These are phyloP conservation scores for Hermanozyma aechmeae DNA, from an alignment of 805 yeast species.

Conservation along the genomic window DNA sequence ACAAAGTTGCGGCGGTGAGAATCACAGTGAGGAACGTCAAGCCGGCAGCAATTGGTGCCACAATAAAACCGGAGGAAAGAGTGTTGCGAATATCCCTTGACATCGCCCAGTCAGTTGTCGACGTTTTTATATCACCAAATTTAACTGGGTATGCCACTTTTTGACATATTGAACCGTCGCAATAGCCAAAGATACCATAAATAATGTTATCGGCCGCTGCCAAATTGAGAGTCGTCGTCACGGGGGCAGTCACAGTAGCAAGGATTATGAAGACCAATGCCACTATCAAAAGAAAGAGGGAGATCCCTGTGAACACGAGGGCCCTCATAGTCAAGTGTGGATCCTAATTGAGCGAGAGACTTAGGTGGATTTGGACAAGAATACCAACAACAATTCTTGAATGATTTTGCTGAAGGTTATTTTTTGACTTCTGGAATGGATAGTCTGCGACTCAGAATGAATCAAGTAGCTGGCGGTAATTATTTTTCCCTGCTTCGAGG, in stretches of 20 bases:
- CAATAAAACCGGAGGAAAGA: conserved; percentile 45
- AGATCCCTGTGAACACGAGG: conserved; percentile 25
- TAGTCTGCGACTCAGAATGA: too few relatives aligned
- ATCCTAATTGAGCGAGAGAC: too few relatives aligned
- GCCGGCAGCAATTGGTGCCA: conserved; percentile 62
- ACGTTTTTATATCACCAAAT: conserved; percentile 19
- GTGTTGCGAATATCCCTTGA: conserved; percentile 35
- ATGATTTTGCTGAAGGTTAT: too few relatives aligned
- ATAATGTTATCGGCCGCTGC: conserved; percentile 36
- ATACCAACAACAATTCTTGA: too few relatives aligned
- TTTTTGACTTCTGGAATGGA: too few relatives aligned
- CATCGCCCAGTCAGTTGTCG: conserved; percentile 40
- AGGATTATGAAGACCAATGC: conserved; percentile 57
- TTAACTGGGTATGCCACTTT: conserved; percentile 37
- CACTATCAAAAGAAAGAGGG: conserved; percentile 35
- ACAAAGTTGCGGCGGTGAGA: conserved; percentile 16
- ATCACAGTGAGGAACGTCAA: conserved; percentile 35
- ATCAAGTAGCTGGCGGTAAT: too few relatives aligned
- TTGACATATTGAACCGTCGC: conserved; percentile 33
- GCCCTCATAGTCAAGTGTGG: too few relatives aligned
- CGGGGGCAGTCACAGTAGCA: conserved; percentile 56
- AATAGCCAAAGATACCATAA: conserved; percentile 66
- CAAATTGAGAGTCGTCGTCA: conserved; percentile 36
- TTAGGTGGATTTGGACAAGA: too few relatives aligned
- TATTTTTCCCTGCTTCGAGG: too few relatives aligned